These are phyloP conservation scores for Fomitopsis palustris DNA, from an alignment of 1,284 basidiomycete species.

Conservation along the genomic window DNA sequence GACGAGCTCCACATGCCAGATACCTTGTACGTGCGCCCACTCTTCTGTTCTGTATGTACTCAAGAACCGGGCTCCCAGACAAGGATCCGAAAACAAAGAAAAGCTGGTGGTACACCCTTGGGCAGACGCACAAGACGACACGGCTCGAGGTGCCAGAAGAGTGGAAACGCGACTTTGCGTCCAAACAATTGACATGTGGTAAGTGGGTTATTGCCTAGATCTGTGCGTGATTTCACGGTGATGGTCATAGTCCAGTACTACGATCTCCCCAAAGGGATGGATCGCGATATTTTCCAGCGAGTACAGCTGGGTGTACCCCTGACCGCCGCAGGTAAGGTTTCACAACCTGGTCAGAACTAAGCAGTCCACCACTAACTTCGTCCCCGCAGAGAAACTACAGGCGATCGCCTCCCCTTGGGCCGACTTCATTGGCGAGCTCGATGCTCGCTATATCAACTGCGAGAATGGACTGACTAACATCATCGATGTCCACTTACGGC, in stretches of 20 bases:
- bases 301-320: conserved; percentile 74
- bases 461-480: conserved; percentile 50
- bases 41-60: conserved; percentile 3
- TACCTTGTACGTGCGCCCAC: conserved; percentile 30
- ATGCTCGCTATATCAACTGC: conserved; percentile 43
- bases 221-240: not conserved
- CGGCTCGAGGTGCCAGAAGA: conserved; percentile 45
- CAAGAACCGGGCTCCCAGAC: conserved; percentile 28
- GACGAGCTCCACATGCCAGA: conserved; percentile 20
- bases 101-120: conserved; percentile 53
- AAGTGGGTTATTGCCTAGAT: conserved; percentile 12
- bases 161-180: conserved; percentile 46
- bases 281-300: conserved; percentile 75
- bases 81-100: conserved; percentile 51
- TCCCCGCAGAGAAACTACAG: conserved; percentile 62
- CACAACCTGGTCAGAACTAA: not conserved
- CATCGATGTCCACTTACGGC: conserved; percentile 57
- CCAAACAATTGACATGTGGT: conserved; percentile 64
- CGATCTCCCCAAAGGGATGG: conserved; percentile 39
- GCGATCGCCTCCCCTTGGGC: conserved; percentile 64
- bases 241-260: conserved; percentile 51
- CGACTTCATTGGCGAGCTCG: conserved; percentile 51
- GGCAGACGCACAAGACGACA: conserved; percentile 40
- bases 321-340: conserved; percentile 55
- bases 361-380: not conserved